Evolutionary conservation across 768 basidiomycete genomes (phyloP).

Genomic region (Termitomyces eurrhizus): DNA sequence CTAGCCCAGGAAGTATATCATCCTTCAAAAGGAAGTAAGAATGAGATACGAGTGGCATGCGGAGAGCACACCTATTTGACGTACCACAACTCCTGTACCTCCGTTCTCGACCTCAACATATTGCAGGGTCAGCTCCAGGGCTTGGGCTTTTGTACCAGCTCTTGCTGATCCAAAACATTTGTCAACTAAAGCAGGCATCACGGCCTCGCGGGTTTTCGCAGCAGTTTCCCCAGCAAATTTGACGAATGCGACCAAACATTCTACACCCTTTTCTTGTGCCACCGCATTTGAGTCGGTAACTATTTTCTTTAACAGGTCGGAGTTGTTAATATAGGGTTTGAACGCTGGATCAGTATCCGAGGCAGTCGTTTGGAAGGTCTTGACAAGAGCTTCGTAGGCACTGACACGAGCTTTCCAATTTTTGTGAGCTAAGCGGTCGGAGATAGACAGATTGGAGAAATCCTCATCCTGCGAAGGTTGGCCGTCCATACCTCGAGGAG

Average conservation of each 20-base stretch:
- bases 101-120: slow-evolving; percentile 94
- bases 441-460: slow-evolving; percentile 73
- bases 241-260: slow-evolving; percentile 80
- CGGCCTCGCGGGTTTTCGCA: slow-evolving; percentile 71
- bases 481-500: slow-evolving; percentile 67
- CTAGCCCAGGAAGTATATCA: slow-evolving; percentile 80
- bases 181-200: slow-evolving; percentile 91
- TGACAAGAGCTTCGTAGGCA: slow-evolving; percentile 85
- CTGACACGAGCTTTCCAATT: slow-evolving; percentile 98
- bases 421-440: slow-evolving; percentile 86
- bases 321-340: slow-evolving; percentile 77
- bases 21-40: slow-evolving; percentile 38
- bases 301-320: slow-evolving; percentile 81
- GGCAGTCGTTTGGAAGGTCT: slow-evolving; percentile 82
- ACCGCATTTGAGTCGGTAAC: slow-evolving; percentile 92
- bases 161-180: slow-evolving; percentile 92
- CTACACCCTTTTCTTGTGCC: slow-evolving; percentile 96
- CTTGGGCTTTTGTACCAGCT: slow-evolving; percentile 85
- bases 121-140: slow-evolving; percentile 79
- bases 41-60: slow-evolving; percentile 23
- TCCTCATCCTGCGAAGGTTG: slow-evolving; percentile 92
- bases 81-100: slow-evolving; percentile 83
- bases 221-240: slow-evolving; percentile 90
- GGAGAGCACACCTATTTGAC: slow-evolving; percentile 33
- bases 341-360: slow-evolving; percentile 95